phyloP scores from a whole-genome alignment of 495 filamentous ascomycete species.

The Hypomontagnella monticulosa region DNA sequence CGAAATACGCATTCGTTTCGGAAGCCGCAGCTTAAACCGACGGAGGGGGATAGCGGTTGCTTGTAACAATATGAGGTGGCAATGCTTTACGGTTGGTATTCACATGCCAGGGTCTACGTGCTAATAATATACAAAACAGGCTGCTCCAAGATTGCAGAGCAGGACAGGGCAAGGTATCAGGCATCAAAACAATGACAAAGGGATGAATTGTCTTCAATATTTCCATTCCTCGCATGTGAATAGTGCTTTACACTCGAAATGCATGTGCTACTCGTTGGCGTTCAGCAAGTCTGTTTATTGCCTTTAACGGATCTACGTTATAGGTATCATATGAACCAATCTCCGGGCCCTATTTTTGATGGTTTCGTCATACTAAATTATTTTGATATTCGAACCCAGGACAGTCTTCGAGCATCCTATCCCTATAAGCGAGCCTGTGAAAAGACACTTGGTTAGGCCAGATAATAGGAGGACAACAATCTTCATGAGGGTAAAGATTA shows the following conservation, averaged over 20 bases:
- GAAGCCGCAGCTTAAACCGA: slow-evolving; percentile 44
- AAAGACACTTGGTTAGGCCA: too few species aligned
- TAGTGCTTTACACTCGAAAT: neutral
- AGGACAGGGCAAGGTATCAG: slow-evolving; percentile 3
- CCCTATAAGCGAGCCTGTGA: too few species aligned
- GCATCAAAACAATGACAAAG: slow-evolving; percentile 14
- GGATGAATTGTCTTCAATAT: neutral
- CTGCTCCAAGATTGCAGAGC: slow-evolving; percentile 7
- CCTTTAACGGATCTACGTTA: too few species aligned
- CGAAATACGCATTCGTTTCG: slow-evolving; percentile 78
- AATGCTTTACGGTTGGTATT: slow-evolving; percentile 14
- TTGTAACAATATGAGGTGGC: slow-evolving; percentile 26
- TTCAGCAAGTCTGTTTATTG: neutral
- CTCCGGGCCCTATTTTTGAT: too few species aligned
- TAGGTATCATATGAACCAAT: too few species aligned
- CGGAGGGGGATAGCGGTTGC: neutral
- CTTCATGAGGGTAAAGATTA: too few species aligned
- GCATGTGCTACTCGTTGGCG: neutral
- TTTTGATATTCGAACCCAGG: too few species aligned
- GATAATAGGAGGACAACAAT: too few species aligned
- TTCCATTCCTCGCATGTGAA: neutral
- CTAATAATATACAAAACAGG: slow-evolving; percentile 11
- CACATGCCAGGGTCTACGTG: slow-evolving; percentile 3
- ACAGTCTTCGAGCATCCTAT: too few species aligned
- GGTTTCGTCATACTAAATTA: too few species aligned